A percentile compares a stretch with the other conserved stretches of the same genome.
phyloP scores from a whole-genome alignment of 2,329 filamentous ascomycete genomes.

The Fusarium staphyleae region DNA sequence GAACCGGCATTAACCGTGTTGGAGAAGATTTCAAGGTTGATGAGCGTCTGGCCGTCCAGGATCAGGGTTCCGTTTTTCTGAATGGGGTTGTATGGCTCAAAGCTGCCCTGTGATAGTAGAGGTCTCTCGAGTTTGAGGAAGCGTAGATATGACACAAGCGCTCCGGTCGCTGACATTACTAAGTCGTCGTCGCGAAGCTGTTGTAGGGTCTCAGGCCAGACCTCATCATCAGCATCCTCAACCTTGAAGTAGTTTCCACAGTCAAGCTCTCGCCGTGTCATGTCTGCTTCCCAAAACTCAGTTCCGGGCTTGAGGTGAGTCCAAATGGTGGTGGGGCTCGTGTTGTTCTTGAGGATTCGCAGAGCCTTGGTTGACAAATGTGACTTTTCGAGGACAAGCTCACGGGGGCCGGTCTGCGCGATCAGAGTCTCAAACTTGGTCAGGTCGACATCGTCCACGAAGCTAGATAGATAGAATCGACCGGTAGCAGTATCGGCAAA shows the following conservation, averaged over 20 bases:
- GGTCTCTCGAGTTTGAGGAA: slow-evolving; percentile 88
- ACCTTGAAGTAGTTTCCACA: slow-evolving; percentile 79
- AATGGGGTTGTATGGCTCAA: slow-evolving; percentile 91
- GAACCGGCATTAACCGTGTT: slow-evolving; percentile 87
- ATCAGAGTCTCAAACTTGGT: slow-evolving; percentile 98
- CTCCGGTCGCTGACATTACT: slow-evolving; percentile 90
- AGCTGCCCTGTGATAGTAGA: slow-evolving; percentile 88
- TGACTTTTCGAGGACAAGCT: slow-evolving; percentile 88
- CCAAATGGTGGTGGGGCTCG: slow-evolving; percentile 90
- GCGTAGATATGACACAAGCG: slow-evolving; percentile 84
- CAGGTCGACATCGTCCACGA: slow-evolving; percentile 88
- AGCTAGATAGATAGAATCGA: slow-evolving; percentile 92
- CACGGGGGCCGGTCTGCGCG: slow-evolving; percentile 87
- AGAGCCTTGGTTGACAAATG: slow-evolving; percentile 86
- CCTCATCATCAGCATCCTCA: slow-evolving; percentile 61
- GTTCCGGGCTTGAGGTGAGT: slow-evolving; percentile 86
- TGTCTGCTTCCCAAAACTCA: slow-evolving; percentile 91
- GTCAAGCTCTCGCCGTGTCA: slow-evolving; percentile 81
- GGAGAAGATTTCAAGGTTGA: slow-evolving; percentile 96
- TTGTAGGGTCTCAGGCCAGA: slow-evolving; percentile 78
- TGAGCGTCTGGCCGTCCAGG: slow-evolving; percentile 92
- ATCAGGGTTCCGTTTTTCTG: slow-evolving; percentile 88
- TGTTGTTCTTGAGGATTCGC: slow-evolving; percentile 96
- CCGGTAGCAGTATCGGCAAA: slow-evolving; percentile 97
- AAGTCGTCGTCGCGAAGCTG: slow-evolving; percentile 79